Conservation (phyloP, 495 filamentous ascomycete species). For the Annulohypoxylon bovei region DNA sequence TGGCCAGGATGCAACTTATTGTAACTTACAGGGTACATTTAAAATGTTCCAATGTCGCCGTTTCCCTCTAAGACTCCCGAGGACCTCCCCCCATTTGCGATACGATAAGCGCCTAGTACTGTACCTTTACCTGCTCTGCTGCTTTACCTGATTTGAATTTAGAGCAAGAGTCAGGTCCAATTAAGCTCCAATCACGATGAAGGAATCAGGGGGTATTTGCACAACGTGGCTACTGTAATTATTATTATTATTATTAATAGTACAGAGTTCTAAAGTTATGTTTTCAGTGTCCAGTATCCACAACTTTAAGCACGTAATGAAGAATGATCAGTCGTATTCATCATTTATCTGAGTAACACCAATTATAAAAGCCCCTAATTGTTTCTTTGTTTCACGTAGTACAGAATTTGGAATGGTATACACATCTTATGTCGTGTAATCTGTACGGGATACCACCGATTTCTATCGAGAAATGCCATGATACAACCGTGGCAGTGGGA, state of each 20-base stretch:
- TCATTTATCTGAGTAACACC: slow-evolving; percentile 10
- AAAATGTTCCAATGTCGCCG: background rate
- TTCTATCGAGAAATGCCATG: slow-evolving; percentile 16
- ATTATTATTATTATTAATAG: background rate
- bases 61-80: background rate
- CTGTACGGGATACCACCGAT: background rate
- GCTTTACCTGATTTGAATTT: slow-evolving; percentile 21
- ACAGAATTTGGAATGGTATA: slow-evolving; percentile 10
- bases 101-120: slow-evolving; percentile 26
- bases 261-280: background rate
- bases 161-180: slow-evolving; percentile 21
- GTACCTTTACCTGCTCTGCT: too few species aligned
- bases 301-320: slow-evolving; percentile 1
- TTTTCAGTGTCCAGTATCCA: too few species aligned
- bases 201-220: background rate
- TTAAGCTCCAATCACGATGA: background rate
- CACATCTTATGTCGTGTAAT: slow-evolving; percentile 11
- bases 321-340: slow-evolving; percentile 16
- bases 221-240: slow-evolving; percentile 16
- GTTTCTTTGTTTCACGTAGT: background rate
- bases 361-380: background rate
- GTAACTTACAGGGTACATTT: slow-evolving; percentile 31
- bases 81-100: slow-evolving; percentile 16
- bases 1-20: slow-evolving; percentile 16
- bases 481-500: slow-evolving; percentile 22